Evolutionary conservation across 768 basidiomycete species (phyloP).

Genomic region (Omphalotus guepiniiformis): DNA sequence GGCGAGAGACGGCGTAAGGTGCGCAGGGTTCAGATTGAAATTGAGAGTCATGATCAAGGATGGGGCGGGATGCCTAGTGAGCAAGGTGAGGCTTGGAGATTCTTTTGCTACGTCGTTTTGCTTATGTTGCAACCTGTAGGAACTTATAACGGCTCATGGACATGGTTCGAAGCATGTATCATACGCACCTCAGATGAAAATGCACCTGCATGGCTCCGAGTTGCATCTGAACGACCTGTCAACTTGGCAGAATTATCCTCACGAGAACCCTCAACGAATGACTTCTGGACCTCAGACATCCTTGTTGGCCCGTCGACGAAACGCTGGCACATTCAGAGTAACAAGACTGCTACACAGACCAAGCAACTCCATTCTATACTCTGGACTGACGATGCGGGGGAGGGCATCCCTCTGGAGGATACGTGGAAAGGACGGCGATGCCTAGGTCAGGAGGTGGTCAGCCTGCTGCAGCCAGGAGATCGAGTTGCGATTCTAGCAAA

Average conservation of each 20-base stretch:
- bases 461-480: not conserved
- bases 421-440: constrained; percentile 2
- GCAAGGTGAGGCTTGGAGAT: constrained; percentile 9
- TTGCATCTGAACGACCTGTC: no score
- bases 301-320: no score
- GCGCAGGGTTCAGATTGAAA: constrained; percentile 18
- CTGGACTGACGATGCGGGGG: not conserved
- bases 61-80: constrained; percentile 11
- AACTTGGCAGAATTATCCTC: no score
- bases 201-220: not conserved
- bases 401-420: not conserved
- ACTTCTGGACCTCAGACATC: no score
- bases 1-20: constrained; percentile 11
- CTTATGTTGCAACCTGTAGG: constrained; percentile 8
- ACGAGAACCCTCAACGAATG: no score
- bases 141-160: constrained; percentile 19
- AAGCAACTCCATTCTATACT: not conserved
- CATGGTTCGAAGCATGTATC: constrained; percentile 22
- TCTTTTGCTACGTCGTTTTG: not conserved
- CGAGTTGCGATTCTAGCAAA: constrained; percentile 3
- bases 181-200: not conserved
- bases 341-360: not conserved
- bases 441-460: constrained; percentile 3
- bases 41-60: constrained; percentile 22
- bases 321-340: constrained; percentile 5